Conservation (phyloP, 176 grass and related monocot species). For the Ensete ventricosum region DNA sequence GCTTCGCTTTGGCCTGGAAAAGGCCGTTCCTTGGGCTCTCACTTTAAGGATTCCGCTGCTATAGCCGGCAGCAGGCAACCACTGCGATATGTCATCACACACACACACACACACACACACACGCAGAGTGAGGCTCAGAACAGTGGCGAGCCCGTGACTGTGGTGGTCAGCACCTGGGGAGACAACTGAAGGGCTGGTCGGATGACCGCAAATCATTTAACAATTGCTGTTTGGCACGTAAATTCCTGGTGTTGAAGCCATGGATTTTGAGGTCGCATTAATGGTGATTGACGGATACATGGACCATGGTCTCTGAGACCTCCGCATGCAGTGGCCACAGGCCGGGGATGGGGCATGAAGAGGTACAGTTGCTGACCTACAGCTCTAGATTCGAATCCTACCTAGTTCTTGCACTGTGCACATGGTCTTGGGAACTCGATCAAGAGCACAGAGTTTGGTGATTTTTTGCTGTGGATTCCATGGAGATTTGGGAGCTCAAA, state of each 20-base stretch:
- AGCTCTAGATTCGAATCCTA: too few species aligned
- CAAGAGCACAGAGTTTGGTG: too few species aligned
- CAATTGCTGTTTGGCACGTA: not conserved
- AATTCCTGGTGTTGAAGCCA: not conserved
- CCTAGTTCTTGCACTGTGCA: too few species aligned
- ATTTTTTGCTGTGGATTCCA: too few species aligned
- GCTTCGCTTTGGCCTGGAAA: not conserved
- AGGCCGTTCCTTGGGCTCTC: not conserved
- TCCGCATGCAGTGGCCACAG: not conserved
- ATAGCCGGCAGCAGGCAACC: not conserved
- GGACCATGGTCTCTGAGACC: too few species aligned
- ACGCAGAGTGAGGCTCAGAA: not conserved
- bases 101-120: too few species aligned
- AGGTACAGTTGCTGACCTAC: too few species aligned
- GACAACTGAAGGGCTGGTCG: not conserved
- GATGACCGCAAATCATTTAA: not conserved
- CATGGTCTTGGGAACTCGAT: too few species aligned
- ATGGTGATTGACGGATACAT: not conserved
- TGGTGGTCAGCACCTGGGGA: constrained; percentile 8
- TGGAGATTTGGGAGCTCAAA: too few species aligned
- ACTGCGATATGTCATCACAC: not conserved
- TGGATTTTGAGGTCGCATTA: not conserved
- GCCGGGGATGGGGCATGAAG: not conserved
- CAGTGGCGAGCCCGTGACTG: not conserved
- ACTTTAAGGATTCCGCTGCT: not conserved